Conservation (phyloP, 139 green algal genomes). For the Desmodesmus armatus region DNA sequence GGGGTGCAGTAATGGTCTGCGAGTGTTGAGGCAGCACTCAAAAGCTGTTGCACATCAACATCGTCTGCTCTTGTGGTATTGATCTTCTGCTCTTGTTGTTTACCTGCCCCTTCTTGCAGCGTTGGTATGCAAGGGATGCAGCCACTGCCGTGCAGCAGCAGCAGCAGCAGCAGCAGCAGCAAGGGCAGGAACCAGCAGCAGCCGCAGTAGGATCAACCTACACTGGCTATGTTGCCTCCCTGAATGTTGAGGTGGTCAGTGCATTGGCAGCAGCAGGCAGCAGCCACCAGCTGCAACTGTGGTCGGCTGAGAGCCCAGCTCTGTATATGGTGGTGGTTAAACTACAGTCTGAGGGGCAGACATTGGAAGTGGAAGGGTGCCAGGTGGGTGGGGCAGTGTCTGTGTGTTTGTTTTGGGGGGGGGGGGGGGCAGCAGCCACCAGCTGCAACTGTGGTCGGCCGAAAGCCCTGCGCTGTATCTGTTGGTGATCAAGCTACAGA, state of each 20-base stretch:
- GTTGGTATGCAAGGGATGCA: slow-evolving; percentile 20
- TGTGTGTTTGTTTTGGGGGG: too few relatives aligned
- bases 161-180: slow-evolving; percentile 14
- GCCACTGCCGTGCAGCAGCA: background rate
- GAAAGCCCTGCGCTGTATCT: too few relatives aligned
- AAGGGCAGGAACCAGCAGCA: too few relatives aligned
- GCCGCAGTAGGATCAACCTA: too few relatives aligned
- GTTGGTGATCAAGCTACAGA: too few relatives aligned
- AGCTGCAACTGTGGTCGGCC: slow-evolving; percentile 36
- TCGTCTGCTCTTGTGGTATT: background rate
- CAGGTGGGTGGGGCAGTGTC: slow-evolving; percentile 63
- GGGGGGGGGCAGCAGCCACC: too few relatives aligned
- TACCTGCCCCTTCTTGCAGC: background rate
- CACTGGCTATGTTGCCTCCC: too few relatives aligned
- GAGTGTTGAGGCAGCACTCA: too few relatives aligned
- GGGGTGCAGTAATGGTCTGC: too few relatives aligned
- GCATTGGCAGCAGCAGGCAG: too few relatives aligned
- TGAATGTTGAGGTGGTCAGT: background rate
- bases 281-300: slow-evolving; percentile 20
- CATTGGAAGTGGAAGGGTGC: slow-evolving; percentile 31
- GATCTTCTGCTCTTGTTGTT: background rate
- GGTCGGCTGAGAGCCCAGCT: slow-evolving; percentile 3
- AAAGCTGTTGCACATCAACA: background rate
- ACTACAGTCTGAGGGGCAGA: background rate
- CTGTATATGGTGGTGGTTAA: slow-evolving; percentile 38